Conservation (phyloP, 768 basidiomycete genomes). For the Lentinula boryana region DNA sequence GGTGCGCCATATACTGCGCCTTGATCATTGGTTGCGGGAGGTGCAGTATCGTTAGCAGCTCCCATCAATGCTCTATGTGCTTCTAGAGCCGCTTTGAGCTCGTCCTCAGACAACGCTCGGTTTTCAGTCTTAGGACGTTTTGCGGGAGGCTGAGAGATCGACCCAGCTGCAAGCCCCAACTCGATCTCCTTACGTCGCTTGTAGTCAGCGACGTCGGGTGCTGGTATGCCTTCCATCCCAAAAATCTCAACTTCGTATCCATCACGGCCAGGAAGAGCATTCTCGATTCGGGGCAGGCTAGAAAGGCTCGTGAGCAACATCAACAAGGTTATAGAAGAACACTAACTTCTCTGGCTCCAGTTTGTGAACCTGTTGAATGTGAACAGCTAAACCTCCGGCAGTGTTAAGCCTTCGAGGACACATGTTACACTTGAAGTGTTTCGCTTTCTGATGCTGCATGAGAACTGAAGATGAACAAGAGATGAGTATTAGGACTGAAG, state of each 20-base stretch:
- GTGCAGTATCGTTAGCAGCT: slow-evolving; percentile 26
- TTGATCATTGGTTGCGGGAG: slow-evolving; percentile 31
- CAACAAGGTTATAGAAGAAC: not conserved
- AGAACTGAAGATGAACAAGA: slow-evolving; percentile 51
- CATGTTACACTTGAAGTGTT: slow-evolving; percentile 97
- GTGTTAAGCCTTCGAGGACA: slow-evolving; percentile 95
- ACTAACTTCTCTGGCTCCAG: slow-evolving; percentile 90
- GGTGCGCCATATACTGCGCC: slow-evolving; percentile 69
- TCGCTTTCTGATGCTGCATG: slow-evolving; percentile 99
- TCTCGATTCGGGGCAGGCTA: slow-evolving; percentile 86
- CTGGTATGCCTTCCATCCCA: slow-evolving; percentile 98
- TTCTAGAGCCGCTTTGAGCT: slow-evolving; percentile 78
- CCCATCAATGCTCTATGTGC: slow-evolving; percentile 95
- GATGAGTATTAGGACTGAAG: not conserved
- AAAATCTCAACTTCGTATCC: slow-evolving; percentile 99
- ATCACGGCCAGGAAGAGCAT: slow-evolving; percentile 92
- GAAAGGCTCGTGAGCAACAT: not conserved
- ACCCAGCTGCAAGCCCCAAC: slow-evolving; percentile 76
- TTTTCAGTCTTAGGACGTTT: slow-evolving; percentile 83
- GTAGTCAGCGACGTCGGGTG: slow-evolving; percentile 92
- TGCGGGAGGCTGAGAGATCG: slow-evolving; percentile 73
- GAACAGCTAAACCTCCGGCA: slow-evolving; percentile 95
- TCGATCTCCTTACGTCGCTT: slow-evolving; percentile 94
- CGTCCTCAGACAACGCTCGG: slow-evolving; percentile 70
- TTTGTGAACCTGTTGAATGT: slow-evolving; percentile 98